Evolutionary conservation across 352 stramenopile genomes (phyloP), one percentile per base, ranked within the genome.

Genomic region (Globisporangium spinosum): DNA sequence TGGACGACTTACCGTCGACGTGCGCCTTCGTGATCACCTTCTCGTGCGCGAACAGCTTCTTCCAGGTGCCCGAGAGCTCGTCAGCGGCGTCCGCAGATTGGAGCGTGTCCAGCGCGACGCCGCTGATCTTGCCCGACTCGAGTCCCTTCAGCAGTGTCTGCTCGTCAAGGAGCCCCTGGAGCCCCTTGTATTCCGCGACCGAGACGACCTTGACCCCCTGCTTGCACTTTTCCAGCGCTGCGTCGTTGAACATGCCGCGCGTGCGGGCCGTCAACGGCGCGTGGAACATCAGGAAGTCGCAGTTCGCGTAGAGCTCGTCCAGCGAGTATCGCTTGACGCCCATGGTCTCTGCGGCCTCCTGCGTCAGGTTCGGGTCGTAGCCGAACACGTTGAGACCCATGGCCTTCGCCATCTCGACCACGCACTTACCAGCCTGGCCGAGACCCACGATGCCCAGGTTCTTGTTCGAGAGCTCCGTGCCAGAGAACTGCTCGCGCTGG

Each of bases 271-370:
- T 98, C 68, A 98, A 90, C 20, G 97, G 97, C 56, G 97, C 95
- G 78, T 99, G 97, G 74, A 99, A 90, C 27, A 84, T 91, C 65
- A 98, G 87, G 73, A 98, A 98, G 82, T 98, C 97, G 47, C 83
- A 90, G 40, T 75, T 73, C 34, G 67, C 63, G 69, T 91, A 94
- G 40, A 94, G 69, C 25, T 91, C 77, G 54, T 85, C 72, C 38
- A 94, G 76, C 10, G 78, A 78, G 2, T 82, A 70, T 45, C 78
- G 75, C 67, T 88, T 89, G 60, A 93, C 80, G 27, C 85, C 85
- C 74, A 91, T 78, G 57, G 79, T 63, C 53, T 79, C 79, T 0
- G 85, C 85, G 10, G 77, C 74, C 63, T 91, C 85, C 29, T 91
- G 80, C 53, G 79, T 90, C 34, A 94, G 59, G 56, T 90, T 92